Conservation (phyloP, 371 early-diverging fungal species). For the Actinomortierella wolfii region DNA sequence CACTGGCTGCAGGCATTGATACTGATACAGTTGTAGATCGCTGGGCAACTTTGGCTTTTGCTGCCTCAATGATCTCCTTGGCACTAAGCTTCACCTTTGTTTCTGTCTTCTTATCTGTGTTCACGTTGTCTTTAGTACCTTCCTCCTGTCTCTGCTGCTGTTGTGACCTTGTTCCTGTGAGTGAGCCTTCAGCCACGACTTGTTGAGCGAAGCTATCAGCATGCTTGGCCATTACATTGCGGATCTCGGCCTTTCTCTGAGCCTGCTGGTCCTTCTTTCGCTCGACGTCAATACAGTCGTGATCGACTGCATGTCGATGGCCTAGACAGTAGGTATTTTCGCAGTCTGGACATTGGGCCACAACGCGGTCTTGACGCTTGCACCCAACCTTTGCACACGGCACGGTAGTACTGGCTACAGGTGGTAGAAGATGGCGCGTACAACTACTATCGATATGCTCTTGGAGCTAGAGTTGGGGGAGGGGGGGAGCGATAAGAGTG, state of each 20-base stretch:
- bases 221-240: conserved; percentile 12
- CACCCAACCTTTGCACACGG: conserved; percentile 14
- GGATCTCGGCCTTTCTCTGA: conserved; percentile 5
- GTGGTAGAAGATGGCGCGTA: conserved; percentile 21
- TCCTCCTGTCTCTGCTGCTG: neutral
- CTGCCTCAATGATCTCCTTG: conserved; percentile 23
- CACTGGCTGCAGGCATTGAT: neutral
- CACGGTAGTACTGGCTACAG: conserved; percentile 24
- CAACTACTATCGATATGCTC: conserved; percentile 29
- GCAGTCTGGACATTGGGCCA: conserved; percentile 39
- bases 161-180: neutral
- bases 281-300: conserved; percentile 16
- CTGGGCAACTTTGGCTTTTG: conserved; percentile 20
- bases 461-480: conserved; percentile 7
- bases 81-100: conserved; percentile 18
- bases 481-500: too few species aligned
- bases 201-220: neutral
- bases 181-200: neutral
- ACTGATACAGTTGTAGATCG: neutral
- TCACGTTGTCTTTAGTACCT: conserved; percentile 1
- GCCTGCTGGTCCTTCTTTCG: conserved; percentile 9
- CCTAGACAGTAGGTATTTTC: conserved; percentile 24
- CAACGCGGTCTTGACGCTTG: conserved; percentile 25
- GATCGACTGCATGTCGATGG: conserved; percentile 28
- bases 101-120: conserved; percentile 1